phyloP scores from a whole-genome alignment of 2,329 filamentous ascomycete species.

The Venturia aucupariae region DNA sequence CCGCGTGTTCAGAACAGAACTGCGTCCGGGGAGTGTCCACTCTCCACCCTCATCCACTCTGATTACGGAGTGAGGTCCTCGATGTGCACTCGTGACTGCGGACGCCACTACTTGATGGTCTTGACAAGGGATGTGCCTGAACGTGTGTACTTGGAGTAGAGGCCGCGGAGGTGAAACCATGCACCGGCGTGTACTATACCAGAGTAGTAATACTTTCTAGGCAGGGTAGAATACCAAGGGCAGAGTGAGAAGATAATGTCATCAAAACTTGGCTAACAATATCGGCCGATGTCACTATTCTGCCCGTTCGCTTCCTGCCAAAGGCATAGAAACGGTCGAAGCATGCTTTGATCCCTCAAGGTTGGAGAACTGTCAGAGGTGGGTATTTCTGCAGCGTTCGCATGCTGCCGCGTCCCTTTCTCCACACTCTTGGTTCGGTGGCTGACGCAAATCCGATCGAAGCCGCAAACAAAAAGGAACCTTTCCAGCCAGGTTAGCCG shows the following conservation, averaged over 20 bases:
- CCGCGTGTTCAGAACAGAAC: not conserved
- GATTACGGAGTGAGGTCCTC: not conserved
- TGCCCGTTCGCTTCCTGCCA: not conserved
- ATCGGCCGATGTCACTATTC: not conserved
- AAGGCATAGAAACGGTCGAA: not conserved
- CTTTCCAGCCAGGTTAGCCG: not conserved
- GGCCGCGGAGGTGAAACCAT: not conserved
- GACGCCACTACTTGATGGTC: not conserved
- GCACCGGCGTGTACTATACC: not conserved
- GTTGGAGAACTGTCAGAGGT: not conserved
- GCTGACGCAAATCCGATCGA: not conserved
- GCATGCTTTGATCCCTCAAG: not conserved
- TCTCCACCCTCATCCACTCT: not conserved
- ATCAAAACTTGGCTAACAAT: not conserved
- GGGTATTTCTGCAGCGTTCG: constrained; percentile 4
- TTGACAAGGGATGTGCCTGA: not conserved
- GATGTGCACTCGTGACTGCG: not conserved
- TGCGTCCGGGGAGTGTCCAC: not conserved
- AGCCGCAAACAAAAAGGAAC: not conserved
- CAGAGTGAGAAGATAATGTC: not conserved
- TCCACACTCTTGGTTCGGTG: not conserved
- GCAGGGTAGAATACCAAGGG: not conserved
- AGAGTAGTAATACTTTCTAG: too few relatives aligned
- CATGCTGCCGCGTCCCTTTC: not conserved
- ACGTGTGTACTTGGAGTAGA: not conserved